Conservation (phyloP, 768 basidiomycete genomes). For the Boletus rubescentipes region DNA sequence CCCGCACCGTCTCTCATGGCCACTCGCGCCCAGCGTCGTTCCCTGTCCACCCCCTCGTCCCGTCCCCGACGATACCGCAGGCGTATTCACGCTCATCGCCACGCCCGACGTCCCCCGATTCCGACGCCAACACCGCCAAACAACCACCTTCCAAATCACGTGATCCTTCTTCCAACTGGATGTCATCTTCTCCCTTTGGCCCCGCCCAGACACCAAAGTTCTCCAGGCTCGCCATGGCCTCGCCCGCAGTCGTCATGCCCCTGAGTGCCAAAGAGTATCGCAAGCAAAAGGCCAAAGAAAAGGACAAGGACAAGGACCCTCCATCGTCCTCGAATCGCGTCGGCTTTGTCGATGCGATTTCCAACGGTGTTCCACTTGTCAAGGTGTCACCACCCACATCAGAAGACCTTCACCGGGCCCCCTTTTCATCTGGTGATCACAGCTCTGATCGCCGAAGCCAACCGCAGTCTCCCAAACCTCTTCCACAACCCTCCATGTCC, state of each 20-base stretch:
- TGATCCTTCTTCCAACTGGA: slow-evolving; percentile 29
- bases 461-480: slow-evolving; percentile 11
- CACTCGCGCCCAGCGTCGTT: slow-evolving; percentile 22
- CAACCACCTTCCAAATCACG: slow-evolving; percentile 23
- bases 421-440: neutral
- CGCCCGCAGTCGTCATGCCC: slow-evolving; percentile 31
- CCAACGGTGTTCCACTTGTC: slow-evolving; percentile 7
- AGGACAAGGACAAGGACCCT: slow-evolving; percentile 7
- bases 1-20: slow-evolving; percentile 19
- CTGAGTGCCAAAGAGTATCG: slow-evolving; percentile 30
- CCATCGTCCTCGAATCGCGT: slow-evolving; percentile 5
- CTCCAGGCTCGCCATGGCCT: slow-evolving; percentile 30
- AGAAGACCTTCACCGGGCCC: neutral
- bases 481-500: slow-evolving; percentile 4
- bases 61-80: slow-evolving; percentile 15
- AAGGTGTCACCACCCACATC: slow-evolving; percentile 18
- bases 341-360: slow-evolving; percentile 12
- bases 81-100: slow-evolving; percentile 17
- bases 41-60: neutral
- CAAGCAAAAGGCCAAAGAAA: slow-evolving; percentile 19
- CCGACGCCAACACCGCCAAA: slow-evolving; percentile 9
- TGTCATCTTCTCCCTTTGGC: slow-evolving; percentile 31
- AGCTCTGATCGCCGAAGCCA: neutral
- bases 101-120: neutral
- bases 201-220: slow-evolving; percentile 30